Evolutionary conservation across 805 yeast genomes (phyloP).

Genomic region (Metschnikowia amazonensis): DNA sequence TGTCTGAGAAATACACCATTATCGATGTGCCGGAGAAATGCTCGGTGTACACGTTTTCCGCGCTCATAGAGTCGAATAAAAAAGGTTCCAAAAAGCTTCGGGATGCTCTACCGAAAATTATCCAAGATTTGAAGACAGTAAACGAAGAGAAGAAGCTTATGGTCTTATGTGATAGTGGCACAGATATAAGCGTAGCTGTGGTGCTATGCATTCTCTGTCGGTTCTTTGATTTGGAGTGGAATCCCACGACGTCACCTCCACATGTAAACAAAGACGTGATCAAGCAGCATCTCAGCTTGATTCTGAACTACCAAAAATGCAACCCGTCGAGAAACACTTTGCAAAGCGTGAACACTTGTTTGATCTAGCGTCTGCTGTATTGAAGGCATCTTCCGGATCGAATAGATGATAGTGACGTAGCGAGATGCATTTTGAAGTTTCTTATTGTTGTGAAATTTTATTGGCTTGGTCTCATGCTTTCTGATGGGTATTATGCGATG

Average conservation of each 20-base stretch:
- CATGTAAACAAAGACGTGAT: slow-evolving; percentile 49
- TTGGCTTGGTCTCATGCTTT: too few species aligned
- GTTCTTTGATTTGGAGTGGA: slow-evolving; percentile 44
- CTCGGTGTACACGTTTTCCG: slow-evolving; percentile 12
- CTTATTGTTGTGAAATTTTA: too few species aligned
- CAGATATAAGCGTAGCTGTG: slow-evolving; percentile 64
- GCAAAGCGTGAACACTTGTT: slow-evolving; percentile 59
- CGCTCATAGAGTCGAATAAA: slow-evolving; percentile 41
- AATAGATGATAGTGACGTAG: too few species aligned
- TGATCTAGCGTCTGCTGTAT: slow-evolving; percentile 42
- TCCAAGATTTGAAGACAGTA: slow-evolving; percentile 18
- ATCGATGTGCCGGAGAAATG: slow-evolving; percentile 11
- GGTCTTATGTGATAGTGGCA: slow-evolving; percentile 60
- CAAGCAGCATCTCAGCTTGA: slow-evolving; percentile 49
- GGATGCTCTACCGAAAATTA: slow-evolving; percentile 40
- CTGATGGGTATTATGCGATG: too few species aligned
- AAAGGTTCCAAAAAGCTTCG: slow-evolving; percentile 66
- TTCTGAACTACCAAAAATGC: slow-evolving; percentile 29
- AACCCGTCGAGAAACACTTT: slow-evolving; percentile 79
- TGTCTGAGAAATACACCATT: slow-evolving; percentile 19
- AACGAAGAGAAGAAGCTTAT: slow-evolving; percentile 22
- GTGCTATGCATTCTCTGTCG: slow-evolving; percentile 49
- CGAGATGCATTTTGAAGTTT: too few species aligned
- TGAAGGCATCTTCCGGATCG: too few species aligned
- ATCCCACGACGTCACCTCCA: slow-evolving; percentile 8